Conservation (phyloP, 805 yeast species). For the Candida awuae region DNA sequence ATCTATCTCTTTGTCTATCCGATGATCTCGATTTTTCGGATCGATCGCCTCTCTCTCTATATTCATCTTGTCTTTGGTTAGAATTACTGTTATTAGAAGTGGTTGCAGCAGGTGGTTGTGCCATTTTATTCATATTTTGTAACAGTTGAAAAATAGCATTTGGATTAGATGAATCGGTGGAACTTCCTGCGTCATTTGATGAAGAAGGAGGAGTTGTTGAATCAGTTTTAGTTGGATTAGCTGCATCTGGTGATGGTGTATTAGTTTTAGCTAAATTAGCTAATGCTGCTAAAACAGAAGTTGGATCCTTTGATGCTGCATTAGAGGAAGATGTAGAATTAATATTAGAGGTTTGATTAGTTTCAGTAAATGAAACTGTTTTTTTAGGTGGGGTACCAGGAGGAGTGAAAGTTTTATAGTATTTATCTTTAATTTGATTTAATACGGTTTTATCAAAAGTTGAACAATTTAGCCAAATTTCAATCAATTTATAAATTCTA, state of each 20-base stretch:
- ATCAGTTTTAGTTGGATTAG: constrained; percentile 28
- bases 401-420: constrained; percentile 62
- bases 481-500: constrained; percentile 76
- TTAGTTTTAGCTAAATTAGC: constrained; percentile 51
- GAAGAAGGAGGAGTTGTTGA: constrained; percentile 13
- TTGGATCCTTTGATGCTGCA: constrained; percentile 38
- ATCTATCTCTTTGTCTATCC: constrained; percentile 47
- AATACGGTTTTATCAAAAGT: constrained; percentile 61
- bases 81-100: constrained; percentile 22
- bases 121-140: constrained; percentile 38
- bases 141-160: constrained; percentile 44
- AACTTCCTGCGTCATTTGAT: constrained; percentile 5
- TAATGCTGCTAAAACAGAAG: constrained; percentile 60
- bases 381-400: constrained; percentile 54
- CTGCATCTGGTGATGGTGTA: constrained; percentile 23
- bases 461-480: constrained; percentile 84
- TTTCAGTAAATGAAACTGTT: constrained; percentile 24
- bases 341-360: constrained; percentile 11
- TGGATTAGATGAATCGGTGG: constrained; percentile 24
- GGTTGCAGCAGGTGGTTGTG: constrained; percentile 18
- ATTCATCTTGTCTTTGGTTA: constrained; percentile 11
- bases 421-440: constrained; percentile 46
- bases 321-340: constrained; percentile 7
- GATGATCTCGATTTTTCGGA: background rate
- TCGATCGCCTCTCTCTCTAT: constrained; percentile 26